Evolutionary conservation across 2,329 filamentous ascomycete species (phyloP).

Genomic region (Penicillium glabrum): DNA sequence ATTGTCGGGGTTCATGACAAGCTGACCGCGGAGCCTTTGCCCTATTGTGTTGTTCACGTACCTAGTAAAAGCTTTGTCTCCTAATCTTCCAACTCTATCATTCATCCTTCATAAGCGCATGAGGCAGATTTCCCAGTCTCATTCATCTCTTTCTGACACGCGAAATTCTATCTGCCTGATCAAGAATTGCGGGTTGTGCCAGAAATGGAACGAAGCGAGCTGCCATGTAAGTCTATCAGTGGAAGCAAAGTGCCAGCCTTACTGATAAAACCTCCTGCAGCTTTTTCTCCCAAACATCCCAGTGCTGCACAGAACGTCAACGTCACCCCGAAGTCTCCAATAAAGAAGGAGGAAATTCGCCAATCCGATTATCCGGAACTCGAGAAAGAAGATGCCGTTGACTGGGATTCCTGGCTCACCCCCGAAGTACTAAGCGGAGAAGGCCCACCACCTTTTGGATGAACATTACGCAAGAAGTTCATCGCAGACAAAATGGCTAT

Average conservation of each 20-base stretch:
- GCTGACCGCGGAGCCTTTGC: not conserved
- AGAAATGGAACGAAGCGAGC: not conserved
- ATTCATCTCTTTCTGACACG: not conserved
- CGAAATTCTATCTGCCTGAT: not conserved
- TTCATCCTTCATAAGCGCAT: not conserved
- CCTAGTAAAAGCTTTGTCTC: not conserved
- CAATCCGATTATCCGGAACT: not conserved
- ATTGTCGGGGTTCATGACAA: not conserved
- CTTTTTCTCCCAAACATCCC: not conserved
- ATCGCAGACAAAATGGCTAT: not conserved
- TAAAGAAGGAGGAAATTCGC: not conserved
- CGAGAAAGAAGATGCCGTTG: not conserved
- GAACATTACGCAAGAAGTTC: not conserved
- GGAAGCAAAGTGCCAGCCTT: not conserved
- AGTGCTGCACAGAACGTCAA: not conserved
- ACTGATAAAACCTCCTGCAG: not conserved
- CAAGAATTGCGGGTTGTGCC: not conserved
- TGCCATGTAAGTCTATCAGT: not conserved
- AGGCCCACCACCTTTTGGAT: not conserved
- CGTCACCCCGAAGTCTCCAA: not conserved
- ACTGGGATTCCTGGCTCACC: not conserved
- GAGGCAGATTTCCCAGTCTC: not conserved
- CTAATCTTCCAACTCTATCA: not conserved
- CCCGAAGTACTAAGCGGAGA: not conserved
- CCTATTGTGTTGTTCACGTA: not conserved